These are phyloP conservation scores for Trichosporon asahii DNA, from an alignment of 1,284 basidiomycete genomes.

Conservation along the genomic window DNA sequence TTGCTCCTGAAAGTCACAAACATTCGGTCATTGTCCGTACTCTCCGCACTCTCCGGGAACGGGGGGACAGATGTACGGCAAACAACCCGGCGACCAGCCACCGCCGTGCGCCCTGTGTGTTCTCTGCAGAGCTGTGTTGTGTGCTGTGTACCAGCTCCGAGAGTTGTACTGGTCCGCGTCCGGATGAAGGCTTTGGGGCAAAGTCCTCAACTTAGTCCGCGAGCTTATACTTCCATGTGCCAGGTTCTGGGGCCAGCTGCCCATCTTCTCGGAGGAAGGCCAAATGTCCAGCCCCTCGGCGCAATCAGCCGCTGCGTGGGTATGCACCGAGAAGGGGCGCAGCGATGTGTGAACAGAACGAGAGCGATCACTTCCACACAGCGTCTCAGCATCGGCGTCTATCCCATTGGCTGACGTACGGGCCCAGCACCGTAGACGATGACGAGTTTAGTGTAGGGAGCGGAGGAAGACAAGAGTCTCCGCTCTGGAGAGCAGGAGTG, in stretches of 20 bases:
- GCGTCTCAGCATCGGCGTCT: neutral
- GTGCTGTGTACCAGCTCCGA: neutral
- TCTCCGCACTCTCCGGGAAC: no score
- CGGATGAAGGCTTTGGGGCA: no score
- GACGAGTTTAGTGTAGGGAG: no score
- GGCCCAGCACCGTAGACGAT: no score
- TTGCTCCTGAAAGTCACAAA: neutral
- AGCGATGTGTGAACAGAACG: neutral
- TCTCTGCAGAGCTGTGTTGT: neutral
- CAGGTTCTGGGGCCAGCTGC: neutral
- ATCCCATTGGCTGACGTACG: no score
- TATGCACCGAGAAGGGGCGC: neutral
- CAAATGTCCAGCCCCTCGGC: no score
- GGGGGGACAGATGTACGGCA: neutral
- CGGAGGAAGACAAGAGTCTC: no score
- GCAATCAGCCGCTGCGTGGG: neutral
- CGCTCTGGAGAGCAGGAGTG: no score
- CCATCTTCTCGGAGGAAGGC: no score
- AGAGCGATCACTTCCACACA: neutral
- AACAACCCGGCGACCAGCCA: neutral
- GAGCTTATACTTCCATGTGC: neutral
- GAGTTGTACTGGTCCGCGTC: no score
- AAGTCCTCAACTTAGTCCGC: neutral
- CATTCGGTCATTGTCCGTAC: neutral
- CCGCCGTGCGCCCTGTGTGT: no score